Evolutionary conservation across 176 grass and related monocot species (phyloP).

Genomic region (Alloteropsis semialata): DNA sequence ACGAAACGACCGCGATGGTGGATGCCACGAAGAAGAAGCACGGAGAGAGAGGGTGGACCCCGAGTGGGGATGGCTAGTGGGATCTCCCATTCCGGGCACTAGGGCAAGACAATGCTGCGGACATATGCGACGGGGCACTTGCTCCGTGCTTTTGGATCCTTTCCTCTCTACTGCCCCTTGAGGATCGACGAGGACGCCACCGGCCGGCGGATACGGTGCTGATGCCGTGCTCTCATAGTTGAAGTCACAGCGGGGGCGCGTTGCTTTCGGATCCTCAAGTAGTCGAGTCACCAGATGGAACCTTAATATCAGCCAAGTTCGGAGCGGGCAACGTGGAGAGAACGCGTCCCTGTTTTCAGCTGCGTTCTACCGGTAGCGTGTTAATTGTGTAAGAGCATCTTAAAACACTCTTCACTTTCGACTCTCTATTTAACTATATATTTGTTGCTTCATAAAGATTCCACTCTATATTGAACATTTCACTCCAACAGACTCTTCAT

Average conservation of each 20-base stretch:
- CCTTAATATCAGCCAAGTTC: slow-evolving; percentile 28
- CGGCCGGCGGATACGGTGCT: background rate
- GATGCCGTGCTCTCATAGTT: slow-evolving; percentile 20
- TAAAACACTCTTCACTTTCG: too few species aligned
- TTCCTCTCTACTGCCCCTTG: slow-evolving; percentile 1
- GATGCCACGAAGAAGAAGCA: slow-evolving; percentile 33
- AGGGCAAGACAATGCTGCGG: background rate
- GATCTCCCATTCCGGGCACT: slow-evolving; percentile 42
- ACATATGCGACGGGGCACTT: slow-evolving; percentile 50
- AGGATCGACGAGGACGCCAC: slow-evolving; percentile 48
- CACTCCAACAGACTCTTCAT: too few species aligned
- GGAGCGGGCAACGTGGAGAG: background rate
- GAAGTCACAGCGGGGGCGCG: background rate
- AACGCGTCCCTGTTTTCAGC: background rate
- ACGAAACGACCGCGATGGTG: slow-evolving; percentile 34
- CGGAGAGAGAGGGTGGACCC: slow-evolving; percentile 13
- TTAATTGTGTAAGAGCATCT: too few species aligned
- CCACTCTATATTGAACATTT: too few species aligned
- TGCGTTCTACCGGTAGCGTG: background rate
- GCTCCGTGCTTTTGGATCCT: slow-evolving; percentile 18
- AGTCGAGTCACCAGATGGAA: slow-evolving; percentile 25
- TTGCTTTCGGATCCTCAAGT: background rate
- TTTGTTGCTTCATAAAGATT: too few species aligned
- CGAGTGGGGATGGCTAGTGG: slow-evolving; percentile 31
- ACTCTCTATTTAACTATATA: too few species aligned